These are phyloP conservation scores for Gonapodya prolifera DNA, from an alignment of 192 early-diverging fungal species.

Conservation along the genomic window DNA sequence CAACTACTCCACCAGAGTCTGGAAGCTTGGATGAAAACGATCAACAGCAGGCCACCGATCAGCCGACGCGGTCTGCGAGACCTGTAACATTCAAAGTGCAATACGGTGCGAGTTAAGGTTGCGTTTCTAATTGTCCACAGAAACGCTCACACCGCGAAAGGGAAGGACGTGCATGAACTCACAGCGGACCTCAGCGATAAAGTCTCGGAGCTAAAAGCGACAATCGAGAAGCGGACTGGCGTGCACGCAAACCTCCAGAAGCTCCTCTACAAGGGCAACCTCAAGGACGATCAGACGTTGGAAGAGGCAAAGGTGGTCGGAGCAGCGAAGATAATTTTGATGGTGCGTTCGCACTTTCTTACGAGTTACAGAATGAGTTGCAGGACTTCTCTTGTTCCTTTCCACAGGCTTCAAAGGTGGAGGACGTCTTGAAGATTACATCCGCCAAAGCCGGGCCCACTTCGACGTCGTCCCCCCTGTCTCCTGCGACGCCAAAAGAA, in stretches of 20 bases:
- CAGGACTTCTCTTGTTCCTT: neutral
- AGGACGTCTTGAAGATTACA: neutral
- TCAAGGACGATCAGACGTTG: neutral
- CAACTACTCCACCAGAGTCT: neutral
- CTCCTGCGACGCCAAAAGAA: neutral
- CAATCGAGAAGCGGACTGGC: neutral
- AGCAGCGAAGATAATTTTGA: neutral
- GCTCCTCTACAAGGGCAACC: neutral
- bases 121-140: no score
- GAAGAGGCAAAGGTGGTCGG: neutral
- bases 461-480: neutral
- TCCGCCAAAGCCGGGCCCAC: neutral
- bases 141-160: neutral
- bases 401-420: neutral
- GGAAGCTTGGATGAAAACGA: neutral
- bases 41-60: neutral
- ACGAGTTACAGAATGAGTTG: neutral
- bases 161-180: slow-evolving; percentile 2
- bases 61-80: neutral
- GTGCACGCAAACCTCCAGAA: slow-evolving; percentile 2
- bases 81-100: neutral
- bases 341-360: neutral
- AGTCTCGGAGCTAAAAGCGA: neutral
- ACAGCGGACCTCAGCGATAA: neutral
- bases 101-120: neutral